phyloP scores from a whole-genome alignment of 305 asterid genomes.

The Coffea humblotiana region DNA sequence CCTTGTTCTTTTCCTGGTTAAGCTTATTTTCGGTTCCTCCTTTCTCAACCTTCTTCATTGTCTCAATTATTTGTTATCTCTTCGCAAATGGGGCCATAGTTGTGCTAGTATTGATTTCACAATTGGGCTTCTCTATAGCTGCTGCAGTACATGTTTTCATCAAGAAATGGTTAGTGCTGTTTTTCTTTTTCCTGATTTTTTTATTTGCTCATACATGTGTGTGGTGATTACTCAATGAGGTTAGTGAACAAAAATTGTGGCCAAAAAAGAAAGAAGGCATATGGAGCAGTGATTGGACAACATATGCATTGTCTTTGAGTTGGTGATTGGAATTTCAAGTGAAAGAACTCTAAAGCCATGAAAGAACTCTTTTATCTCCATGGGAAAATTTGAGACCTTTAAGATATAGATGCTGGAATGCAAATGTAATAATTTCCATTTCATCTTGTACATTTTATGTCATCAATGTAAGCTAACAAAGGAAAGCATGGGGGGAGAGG shows the following conservation, averaged over 20 bases:
- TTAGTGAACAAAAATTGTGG: background rate
- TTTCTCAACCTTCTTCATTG: constrained; percentile 48
- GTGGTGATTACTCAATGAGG: background rate
- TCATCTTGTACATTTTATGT: background rate
- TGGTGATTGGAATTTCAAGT: background rate
- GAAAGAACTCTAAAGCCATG: background rate
- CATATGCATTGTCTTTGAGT: background rate
- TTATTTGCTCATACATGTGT: background rate
- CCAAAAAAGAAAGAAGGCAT: background rate
- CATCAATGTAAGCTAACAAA: background rate
- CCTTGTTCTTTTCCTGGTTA: constrained; percentile 56
- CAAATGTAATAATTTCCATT: background rate
- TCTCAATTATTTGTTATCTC: constrained; percentile 72
- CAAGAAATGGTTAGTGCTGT: constrained; percentile 69
- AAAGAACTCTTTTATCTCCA: background rate
- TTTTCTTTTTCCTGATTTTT: background rate
- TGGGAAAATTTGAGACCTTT: background rate
- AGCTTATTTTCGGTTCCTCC: constrained; percentile 60
- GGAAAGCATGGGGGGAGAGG: background rate
- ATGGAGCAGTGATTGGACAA: background rate
- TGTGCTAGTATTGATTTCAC: constrained; percentile 64
- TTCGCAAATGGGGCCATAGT: constrained; percentile 73
- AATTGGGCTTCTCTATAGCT: constrained; percentile 53
- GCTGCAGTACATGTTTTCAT: constrained; percentile 62
- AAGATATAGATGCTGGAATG: background rate